Conservation (phyloP, 2,329 filamentous ascomycete genomes). For the Phaeosphaeria sp. region DNA sequence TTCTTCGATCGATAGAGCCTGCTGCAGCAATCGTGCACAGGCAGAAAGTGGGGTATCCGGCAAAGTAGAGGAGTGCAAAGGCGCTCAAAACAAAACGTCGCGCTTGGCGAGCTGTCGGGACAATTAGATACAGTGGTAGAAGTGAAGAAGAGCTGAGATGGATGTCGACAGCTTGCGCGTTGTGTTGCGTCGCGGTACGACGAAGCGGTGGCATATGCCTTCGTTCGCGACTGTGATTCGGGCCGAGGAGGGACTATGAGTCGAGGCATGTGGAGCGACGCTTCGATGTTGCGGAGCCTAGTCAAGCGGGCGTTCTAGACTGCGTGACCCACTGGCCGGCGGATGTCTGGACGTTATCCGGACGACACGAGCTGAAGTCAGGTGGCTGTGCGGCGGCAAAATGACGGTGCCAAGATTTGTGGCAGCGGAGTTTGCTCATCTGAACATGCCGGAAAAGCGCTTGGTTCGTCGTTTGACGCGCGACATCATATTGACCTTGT, state of each 20-base stretch:
- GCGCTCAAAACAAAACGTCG: neutral
- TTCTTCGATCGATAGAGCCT: neutral
- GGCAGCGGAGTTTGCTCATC: constrained; percentile 23
- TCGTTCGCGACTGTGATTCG: constrained; percentile 11
- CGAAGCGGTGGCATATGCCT: neutral
- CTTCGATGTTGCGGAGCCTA: constrained; percentile 6
- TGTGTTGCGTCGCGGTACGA: neutral
- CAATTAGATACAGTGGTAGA: constrained; percentile 18
- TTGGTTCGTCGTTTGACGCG: constrained; percentile 46
- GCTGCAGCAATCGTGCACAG: constrained; percentile 9
- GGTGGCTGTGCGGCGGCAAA: constrained; percentile 20
- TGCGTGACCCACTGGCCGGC: constrained; percentile 24
- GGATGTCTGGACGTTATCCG: constrained; percentile 17
- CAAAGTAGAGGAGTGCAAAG: constrained; percentile 18
- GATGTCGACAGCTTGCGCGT: constrained; percentile 1
- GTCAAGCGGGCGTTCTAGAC: constrained; percentile 27
- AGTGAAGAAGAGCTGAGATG: constrained; percentile 27
- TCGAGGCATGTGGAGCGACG: constrained; percentile 16
- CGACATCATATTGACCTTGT: constrained; percentile 41
- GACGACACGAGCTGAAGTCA: constrained; percentile 13
- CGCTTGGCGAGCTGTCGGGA: neutral
- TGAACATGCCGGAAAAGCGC: constrained; percentile 47
- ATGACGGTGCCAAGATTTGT: constrained; percentile 17
- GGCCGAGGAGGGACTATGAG: constrained; percentile 12
- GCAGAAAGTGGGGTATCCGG: constrained; percentile 30